These are phyloP conservation scores for Daldinia bambusicola DNA, from an alignment of 495 filamentous ascomycete species.

Conservation along the genomic window DNA sequence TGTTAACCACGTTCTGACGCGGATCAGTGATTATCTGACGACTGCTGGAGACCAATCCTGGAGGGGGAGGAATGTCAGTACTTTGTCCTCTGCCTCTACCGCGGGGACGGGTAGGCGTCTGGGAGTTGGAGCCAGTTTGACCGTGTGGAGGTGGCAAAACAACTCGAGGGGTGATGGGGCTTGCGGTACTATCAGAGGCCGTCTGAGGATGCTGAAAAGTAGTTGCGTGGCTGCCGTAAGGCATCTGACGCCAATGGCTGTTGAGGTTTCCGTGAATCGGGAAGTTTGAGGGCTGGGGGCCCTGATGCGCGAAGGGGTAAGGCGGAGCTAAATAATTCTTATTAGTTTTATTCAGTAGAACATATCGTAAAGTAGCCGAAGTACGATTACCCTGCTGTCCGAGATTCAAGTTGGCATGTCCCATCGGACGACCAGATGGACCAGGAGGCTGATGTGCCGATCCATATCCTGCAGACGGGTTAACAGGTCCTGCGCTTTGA, in stretches of 20 bases:
- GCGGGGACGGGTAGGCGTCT: not conserved
- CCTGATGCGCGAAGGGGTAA: too few relatives aligned
- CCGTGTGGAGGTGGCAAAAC: not conserved
- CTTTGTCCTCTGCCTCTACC: not conserved
- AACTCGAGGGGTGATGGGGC: constrained; percentile 4
- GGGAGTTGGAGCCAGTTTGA: not conserved
- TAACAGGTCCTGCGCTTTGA: not conserved
- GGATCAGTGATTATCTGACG: constrained; percentile 16
- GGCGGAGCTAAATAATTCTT: not conserved
- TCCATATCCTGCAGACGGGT: not conserved
- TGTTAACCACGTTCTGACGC: constrained; percentile 4
- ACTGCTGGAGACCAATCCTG: not conserved
- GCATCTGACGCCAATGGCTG: not conserved
- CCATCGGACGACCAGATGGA: not conserved
- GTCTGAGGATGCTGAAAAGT: not conserved
- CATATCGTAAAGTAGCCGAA: not conserved
- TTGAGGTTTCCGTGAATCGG: not conserved
- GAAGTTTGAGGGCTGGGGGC: not conserved
- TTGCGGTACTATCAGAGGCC: not conserved
- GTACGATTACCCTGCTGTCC: not conserved
- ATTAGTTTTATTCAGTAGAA: not conserved
- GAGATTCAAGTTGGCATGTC: not conserved
- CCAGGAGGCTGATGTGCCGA: not conserved
- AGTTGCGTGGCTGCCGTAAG: not conserved
- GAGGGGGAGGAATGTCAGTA: not conserved